A percentile compares a stretch with the other conserved stretches of the same genome.
phyloP scores from a whole-genome alignment of 2,329 filamentous ascomycete genomes.

The Monilinia aucupariae region DNA sequence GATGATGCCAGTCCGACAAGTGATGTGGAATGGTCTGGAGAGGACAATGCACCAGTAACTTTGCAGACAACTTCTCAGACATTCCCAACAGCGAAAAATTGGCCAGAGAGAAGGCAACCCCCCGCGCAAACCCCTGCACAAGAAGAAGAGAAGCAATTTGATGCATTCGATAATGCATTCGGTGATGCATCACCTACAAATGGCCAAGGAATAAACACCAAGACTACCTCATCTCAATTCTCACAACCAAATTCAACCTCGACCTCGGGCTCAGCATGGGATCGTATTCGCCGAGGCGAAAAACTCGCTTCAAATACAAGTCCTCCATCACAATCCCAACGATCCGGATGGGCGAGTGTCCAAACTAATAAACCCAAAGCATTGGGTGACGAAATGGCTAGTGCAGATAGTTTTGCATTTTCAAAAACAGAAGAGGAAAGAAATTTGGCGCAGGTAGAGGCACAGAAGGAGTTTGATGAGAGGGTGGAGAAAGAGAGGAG shows the following conservation, averaged over 20 bases:
- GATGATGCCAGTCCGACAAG: constrained; percentile 32
- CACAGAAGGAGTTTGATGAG: constrained; percentile 35
- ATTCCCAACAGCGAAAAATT: neutral
- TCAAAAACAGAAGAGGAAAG: constrained; percentile 27
- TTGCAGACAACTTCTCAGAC: neutral
- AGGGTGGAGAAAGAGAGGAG: constrained; percentile 33
- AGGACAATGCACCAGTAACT: constrained; percentile 17
- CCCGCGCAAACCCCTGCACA: constrained; percentile 2
- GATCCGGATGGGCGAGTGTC: constrained; percentile 20
- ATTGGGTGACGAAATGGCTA: constrained; percentile 16
- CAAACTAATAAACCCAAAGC: constrained; percentile 16
- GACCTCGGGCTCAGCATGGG: constrained; percentile 31
- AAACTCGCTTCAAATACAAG: constrained; percentile 11
- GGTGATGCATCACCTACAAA: constrained; percentile 33
- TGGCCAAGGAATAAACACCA: constrained; percentile 22
- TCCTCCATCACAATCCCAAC: constrained; percentile 9
- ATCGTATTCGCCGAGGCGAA: constrained; percentile 30
- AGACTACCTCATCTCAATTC: constrained; percentile 10
- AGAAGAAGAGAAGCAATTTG: constrained; percentile 24
- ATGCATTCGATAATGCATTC: constrained; percentile 30
- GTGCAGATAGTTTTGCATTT: constrained; percentile 27
- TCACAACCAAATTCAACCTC: neutral
- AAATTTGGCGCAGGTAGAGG: constrained; percentile 25
- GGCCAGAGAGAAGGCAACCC: neutral
- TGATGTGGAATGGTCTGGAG: constrained; percentile 21